Evolutionary conservation across 2,329 filamentous ascomycete species (phyloP).

Genomic region (Colletotrichum sp.): DNA sequence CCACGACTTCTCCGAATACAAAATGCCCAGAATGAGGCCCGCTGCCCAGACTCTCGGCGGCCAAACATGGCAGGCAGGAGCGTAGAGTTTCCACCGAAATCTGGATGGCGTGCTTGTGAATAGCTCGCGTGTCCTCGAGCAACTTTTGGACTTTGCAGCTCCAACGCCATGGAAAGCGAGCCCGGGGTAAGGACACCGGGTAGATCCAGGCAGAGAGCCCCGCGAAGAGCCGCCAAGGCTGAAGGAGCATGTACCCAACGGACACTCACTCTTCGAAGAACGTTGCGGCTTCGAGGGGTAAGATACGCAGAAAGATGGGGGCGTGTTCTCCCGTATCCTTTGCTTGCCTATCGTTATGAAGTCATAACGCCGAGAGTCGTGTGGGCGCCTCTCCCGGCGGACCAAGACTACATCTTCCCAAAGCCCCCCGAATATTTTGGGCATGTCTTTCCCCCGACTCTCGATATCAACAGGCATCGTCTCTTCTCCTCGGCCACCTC

Average conservation of each 20-base stretch:
- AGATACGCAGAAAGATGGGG: neutral
- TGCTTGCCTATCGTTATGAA: conserved; percentile 18
- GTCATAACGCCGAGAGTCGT: conserved; percentile 21
- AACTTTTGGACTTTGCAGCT: neutral
- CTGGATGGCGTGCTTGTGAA: conserved; percentile 13
- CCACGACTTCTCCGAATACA: neutral
- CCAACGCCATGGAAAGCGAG: conserved; percentile 5
- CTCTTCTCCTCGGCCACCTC: neutral
- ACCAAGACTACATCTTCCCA: conserved; percentile 18
- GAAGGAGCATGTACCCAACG: neutral
- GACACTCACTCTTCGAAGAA: neutral
- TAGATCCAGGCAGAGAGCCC: neutral
- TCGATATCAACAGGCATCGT: conserved; percentile 2
- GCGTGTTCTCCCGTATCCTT: neutral
- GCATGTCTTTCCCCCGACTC: neutral
- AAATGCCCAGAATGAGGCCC: conserved; percentile 17
- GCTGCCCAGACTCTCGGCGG: conserved; percentile 18
- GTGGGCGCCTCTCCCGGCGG: neutral
- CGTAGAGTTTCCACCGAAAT: conserved; percentile 1
- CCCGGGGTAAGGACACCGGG: neutral
- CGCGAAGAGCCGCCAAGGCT: conserved; percentile 24
- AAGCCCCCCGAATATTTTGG: neutral
- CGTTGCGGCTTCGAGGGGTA: neutral
- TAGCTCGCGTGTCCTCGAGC: conserved; percentile 9
- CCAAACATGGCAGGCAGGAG: conserved; percentile 17